Evolutionary conservation across 139 green algal genomes (phyloP).

Genomic region (Asterochloris sp.): DNA sequence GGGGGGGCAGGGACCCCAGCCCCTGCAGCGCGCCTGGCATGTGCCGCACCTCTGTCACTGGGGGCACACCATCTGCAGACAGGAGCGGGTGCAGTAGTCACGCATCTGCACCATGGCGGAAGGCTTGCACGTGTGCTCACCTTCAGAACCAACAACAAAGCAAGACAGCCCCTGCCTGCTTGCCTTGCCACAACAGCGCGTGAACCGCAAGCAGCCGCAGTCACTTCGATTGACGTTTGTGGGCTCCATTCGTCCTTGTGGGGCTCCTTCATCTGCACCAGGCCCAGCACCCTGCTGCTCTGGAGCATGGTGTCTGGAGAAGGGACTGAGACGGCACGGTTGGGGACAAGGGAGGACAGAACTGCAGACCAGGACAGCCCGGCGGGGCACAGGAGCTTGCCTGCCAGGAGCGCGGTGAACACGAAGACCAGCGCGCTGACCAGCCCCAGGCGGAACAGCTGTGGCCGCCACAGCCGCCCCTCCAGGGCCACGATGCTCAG

Average conservation of each 20-base stretch:
- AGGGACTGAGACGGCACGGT: too few relatives aligned
- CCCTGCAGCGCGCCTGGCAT: constrained; percentile 19
- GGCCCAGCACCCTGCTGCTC: not conserved
- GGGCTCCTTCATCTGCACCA: not conserved
- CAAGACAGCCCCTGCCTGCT: not conserved
- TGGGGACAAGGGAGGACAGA: not conserved
- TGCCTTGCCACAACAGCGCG: not conserved
- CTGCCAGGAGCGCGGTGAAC: constrained; percentile 37
- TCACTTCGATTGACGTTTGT: not conserved
- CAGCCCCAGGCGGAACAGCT: constrained; percentile 57
- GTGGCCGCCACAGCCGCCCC: constrained; percentile 47
- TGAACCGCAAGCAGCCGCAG: not conserved
- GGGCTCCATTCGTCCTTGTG: not conserved
- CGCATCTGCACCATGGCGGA: not conserved
- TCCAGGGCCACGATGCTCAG: constrained; percentile 47
- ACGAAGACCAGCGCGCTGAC: constrained; percentile 64
- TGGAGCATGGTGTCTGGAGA: not conserved
- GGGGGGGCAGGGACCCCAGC: constrained; percentile 36
- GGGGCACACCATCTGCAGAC: constrained; percentile 59
- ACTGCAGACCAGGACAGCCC: not conserved
- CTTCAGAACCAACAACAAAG: not conserved
- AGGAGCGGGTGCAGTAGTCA: not conserved
- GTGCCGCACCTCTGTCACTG: constrained; percentile 41
- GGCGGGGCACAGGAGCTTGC: not conserved
- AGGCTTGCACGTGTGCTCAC: not conserved